Evolutionary conservation across 2,329 filamentous ascomycete genomes (phyloP), one percentile per base, ranked within the genome.

Genomic region (Corinectria fuckeliana): DNA sequence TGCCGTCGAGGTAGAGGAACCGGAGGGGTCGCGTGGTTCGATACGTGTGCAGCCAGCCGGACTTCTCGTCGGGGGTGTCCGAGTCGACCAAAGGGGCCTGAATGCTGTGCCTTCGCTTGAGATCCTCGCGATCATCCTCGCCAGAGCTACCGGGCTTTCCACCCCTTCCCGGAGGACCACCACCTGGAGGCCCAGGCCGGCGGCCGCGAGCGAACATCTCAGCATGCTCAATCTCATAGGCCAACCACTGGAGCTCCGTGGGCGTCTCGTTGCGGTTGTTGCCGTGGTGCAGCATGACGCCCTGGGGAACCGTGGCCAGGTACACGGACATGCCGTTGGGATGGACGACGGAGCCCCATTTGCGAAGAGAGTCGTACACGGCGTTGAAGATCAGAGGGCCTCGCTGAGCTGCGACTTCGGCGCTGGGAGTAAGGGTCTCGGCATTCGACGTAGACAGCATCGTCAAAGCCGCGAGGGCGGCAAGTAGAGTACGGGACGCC

Each of bases 281-380:
- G 4, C 86, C 86, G 65, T 88, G 86, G 63, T 88, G 87, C 8
- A 88, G 74, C 38, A 83, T 77, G 0, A 81, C 85, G 8, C 80
- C 83, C 28, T 75, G 73, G 0, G 85, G 85, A 0, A 88, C 79
- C 0, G 75, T 80, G 5, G 82, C 85, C 0, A 85, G 73, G 69
- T 88, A 88, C 60, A 86, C 80, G 0, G 83, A 85, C 80, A 88
- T 85, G 60, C 86, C 86, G 69, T 89, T 89, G 68, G 88, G 86
- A 59, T 87, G 80, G 1, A 88, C 69, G 0, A 84, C 86, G 0
- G 84, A 86, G 3, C 84, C 85, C 82, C 83, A 89, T 76, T 88
- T 85, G 28, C 85, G 78, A 78, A 86, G 82, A 0, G 85, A 83
- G n/a, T 81, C 82, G 62, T 87, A 83, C 14, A 88, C 77, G 2